These are phyloP conservation scores for Kalmanozyma brasiliensis DNA, from an alignment of 1,284 basidiomycete species.

Conservation along the genomic window DNA sequence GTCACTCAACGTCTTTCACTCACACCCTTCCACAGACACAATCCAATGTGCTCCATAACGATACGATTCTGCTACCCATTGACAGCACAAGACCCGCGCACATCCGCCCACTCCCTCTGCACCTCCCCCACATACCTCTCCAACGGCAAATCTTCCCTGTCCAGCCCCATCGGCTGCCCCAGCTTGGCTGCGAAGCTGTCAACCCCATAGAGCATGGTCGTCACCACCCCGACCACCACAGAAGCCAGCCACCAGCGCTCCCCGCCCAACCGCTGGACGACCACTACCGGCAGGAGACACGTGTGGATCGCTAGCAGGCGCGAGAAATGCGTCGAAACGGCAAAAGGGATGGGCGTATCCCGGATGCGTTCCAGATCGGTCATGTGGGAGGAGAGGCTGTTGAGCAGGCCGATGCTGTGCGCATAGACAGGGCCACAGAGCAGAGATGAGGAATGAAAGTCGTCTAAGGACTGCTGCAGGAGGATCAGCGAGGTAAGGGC, in stretches of 20 bases:
- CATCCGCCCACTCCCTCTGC: slow-evolving; percentile 37
- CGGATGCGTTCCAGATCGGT: slow-evolving; percentile 45
- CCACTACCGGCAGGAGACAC: slow-evolving; percentile 31
- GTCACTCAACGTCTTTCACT: slow-evolving; percentile 3
- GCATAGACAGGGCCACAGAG: slow-evolving; percentile 39
- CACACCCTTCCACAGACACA: background rate
- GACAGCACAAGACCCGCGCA: background rate
- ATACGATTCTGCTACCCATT: background rate
- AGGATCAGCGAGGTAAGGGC: slow-evolving; percentile 25
- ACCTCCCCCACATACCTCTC: slow-evolving; percentile 27
- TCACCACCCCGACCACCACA: slow-evolving; percentile 17
- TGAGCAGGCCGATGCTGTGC: slow-evolving; percentile 41
- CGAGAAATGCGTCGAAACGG: slow-evolving; percentile 35
- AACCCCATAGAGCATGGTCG: slow-evolving; percentile 46
- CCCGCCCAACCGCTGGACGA: slow-evolving; percentile 24
- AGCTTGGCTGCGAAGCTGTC: slow-evolving; percentile 41
- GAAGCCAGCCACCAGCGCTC: slow-evolving; percentile 21
- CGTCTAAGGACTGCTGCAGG: slow-evolving; percentile 28
- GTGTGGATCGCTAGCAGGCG: slow-evolving; percentile 32
- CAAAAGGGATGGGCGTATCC: slow-evolving; percentile 45
- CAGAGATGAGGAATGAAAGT: slow-evolving; percentile 13
- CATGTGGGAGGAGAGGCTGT: slow-evolving; percentile 37
- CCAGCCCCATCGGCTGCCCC: slow-evolving; percentile 41
- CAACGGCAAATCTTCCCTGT: slow-evolving; percentile 43
- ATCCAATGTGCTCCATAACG: too few species aligned